Percentiles rank a stretch among this genome's conserved stretches.
Conservation (phyloP, 345 rosid species). For the Aegle marmelos region DNA sequence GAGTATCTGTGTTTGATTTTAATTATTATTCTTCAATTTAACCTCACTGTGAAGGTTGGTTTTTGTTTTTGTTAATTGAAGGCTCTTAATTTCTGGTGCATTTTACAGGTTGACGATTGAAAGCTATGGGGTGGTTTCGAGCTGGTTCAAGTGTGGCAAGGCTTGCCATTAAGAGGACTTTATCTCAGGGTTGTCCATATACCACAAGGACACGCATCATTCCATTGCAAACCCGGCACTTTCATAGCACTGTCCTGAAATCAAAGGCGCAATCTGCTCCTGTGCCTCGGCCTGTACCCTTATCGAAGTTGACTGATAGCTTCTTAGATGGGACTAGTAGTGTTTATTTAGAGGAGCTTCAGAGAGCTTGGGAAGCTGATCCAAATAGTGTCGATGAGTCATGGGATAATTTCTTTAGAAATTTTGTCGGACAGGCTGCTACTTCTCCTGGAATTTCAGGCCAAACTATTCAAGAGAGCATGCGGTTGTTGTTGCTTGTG, state of each 20-base stretch:
- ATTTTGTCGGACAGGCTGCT: constrained; percentile 77
- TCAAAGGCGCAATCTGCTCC: constrained; percentile 61
- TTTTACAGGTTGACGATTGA: constrained; percentile 14
- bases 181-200: constrained; percentile 48
- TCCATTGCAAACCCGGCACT: constrained; percentile 39
- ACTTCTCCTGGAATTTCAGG: constrained; percentile 75
- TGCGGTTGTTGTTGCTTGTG: constrained; percentile 70
- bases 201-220: constrained; percentile 36
- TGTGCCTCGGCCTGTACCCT: constrained; percentile 71
- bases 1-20: not conserved
- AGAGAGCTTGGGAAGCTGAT: constrained; percentile 81
- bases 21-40: not conserved
- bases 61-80: not conserved
- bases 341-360: constrained; percentile 76
- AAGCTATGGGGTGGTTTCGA: constrained; percentile 71
- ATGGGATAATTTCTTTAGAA: constrained; percentile 81
- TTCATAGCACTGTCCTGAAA: constrained; percentile 51
- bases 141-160: constrained; percentile 55
- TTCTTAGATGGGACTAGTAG: constrained; percentile 80
- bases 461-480: constrained; percentile 85
- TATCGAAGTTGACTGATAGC: constrained; percentile 71
- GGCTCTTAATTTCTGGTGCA: not conserved
- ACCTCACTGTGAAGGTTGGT: not conserved
- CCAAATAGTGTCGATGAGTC: constrained; percentile 76
- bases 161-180: constrained; percentile 60